These are phyloP conservation scores for Trichaptum fuscoviolaceum DNA, from an alignment of 768 basidiomycete species.

Conservation along the genomic window DNA sequence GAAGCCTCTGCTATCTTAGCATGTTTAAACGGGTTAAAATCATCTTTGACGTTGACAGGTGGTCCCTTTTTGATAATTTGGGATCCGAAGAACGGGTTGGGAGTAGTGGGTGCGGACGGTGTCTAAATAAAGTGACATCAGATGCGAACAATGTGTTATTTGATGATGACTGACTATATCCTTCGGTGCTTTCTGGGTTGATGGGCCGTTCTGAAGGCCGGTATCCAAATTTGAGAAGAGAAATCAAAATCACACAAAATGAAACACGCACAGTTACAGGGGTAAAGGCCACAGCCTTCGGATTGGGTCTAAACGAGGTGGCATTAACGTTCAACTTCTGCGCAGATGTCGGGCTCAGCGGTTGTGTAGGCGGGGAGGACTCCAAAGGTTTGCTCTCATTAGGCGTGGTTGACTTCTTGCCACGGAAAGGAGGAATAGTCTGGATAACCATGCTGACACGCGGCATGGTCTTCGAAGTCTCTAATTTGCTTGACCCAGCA, in stretches of 20 bases:
- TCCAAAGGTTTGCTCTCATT: conserved; percentile 2
- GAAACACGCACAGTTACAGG: conserved; percentile 33
- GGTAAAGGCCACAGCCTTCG: conserved; percentile 71
- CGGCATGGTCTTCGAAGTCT: conserved; percentile 11
- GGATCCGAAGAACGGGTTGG: conserved; percentile 89
- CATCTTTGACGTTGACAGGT: conserved; percentile 85
- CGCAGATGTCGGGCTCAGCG: conserved; percentile 30
- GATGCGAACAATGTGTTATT: background rate
- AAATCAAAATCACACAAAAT: conserved; percentile 20
- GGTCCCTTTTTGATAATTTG: conserved; percentile 69
- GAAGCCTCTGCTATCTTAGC: conserved; percentile 73
- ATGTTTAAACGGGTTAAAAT: conserved; percentile 95
- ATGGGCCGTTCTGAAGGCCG: conserved; percentile 40
- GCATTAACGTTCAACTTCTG: conserved; percentile 84
- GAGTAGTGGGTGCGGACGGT: conserved; percentile 32
- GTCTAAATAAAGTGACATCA: conserved; percentile 20
- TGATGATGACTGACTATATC: conserved; percentile 49
- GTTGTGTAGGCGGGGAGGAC: conserved; percentile 25
- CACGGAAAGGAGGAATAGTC: conserved; percentile 87
- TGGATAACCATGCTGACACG: conserved; percentile 73
- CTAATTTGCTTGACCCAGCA: conserved; percentile 17
- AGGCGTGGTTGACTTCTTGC: conserved; percentile 29
- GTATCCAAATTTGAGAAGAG: conserved; percentile 26
- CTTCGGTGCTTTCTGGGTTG: conserved; percentile 47
- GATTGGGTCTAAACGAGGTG: conserved; percentile 85